Percentiles rank a stretch among this genome's conserved stretches.
Conservation (phyloP, 352 stramenopile species). For the Globisporangium cystogenes region DNA sequence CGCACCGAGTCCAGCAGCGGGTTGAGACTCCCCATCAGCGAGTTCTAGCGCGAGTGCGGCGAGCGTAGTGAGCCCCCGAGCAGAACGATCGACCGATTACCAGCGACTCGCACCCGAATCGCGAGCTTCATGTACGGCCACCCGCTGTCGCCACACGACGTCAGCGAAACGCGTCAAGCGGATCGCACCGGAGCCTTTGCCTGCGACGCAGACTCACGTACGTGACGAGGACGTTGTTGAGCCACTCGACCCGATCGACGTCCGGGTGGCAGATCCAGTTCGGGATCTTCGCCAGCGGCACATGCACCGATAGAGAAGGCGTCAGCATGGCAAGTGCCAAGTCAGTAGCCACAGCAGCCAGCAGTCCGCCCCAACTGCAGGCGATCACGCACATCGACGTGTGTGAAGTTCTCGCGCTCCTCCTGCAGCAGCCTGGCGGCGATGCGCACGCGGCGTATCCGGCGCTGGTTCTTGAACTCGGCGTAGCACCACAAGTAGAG, state of each 20-base stretch:
- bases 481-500: conserved; percentile 55
- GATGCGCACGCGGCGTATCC: conserved; percentile 17
- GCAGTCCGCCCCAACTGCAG: too few species aligned
- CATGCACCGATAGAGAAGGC: not conserved
- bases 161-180: not conserved
- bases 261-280: conserved; percentile 58
- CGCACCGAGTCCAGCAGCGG: conserved; percentile 53
- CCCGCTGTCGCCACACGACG: conserved; percentile 21
- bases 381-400: conserved; percentile 19
- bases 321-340: not conserved
- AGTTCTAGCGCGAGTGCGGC: conserved; percentile 33
- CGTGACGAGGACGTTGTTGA: conserved; percentile 66
- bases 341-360: not conserved
- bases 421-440: conserved; percentile 17
- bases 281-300: conserved; percentile 21
- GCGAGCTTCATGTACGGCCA: conserved; percentile 77
- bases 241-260: conserved; percentile 69
- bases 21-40: conserved; percentile 52
- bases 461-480: conserved; percentile 35
- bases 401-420: conserved; percentile 25
- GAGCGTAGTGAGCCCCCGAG: not conserved
- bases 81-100: not conserved
- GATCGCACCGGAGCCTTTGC: not conserved
- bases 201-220: conserved; percentile 8
- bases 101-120: conserved; percentile 34